Evolutionary conservation across 2,329 filamentous ascomycete species (phyloP), one percentile per base, ranked within the genome.

Genomic region (Phyllosticta citrichinensis): DNA sequence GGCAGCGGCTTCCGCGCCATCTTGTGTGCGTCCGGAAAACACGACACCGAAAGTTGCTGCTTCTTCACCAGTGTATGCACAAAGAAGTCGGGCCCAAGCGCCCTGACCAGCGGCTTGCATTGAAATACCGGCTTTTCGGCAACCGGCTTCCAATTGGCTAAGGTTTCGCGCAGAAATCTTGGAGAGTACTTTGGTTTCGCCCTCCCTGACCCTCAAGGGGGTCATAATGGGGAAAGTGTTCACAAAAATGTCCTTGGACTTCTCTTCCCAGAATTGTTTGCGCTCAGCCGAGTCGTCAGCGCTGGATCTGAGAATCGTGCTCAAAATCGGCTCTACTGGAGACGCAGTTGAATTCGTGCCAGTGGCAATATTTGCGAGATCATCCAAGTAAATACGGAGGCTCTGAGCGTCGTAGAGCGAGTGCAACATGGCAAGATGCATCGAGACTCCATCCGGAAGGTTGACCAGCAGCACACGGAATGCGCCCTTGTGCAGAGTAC

Each of bases 341-440:
- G 67, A 54, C 2, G 68, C 63, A 8, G 63, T 55, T 3, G 19
- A 56, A 5, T 55, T 52, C 11, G 24, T 58, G 22, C 68, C 55
- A 11, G 47, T 67, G 14, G 11, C 12, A 10, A 55, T 55, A 40
- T 66, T 67, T 2, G 73, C 67, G 12, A 96, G 76, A 65, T 87
- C 83, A 0, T 76, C 68, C 1, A 96, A 73, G 0, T 97, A 79
- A 0, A 78, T 68, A 3, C 82, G 77, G 11, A 97, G 75, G 9
- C 90, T 91, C 51, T 84, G 80, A 0, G 91, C 92, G 75, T 97
- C 92, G 65, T 95, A 97, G 0, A 97, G 76, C 0, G 89, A 88
- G 74, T 97, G 92, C 64, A 95, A 87, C 2, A 91, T 79, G 10
- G 79, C 82, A 20, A 86, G 68, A 53, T 80, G 73, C 51, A 84